Conservation (phyloP, 2,329 filamentous ascomycete genomes). For the Chaetomiaceae sp. region DNA sequence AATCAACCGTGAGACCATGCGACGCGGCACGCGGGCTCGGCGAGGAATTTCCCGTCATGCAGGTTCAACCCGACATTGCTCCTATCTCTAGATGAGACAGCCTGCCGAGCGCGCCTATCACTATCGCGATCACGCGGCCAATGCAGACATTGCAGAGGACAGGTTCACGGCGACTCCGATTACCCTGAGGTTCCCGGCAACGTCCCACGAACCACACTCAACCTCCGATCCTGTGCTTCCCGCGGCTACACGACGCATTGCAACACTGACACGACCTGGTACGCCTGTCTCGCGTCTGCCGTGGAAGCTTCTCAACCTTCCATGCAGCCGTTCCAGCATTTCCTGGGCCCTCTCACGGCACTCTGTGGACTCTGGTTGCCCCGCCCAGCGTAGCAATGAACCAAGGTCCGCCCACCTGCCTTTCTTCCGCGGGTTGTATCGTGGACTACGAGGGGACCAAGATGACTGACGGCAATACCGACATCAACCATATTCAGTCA, state of each 20-base stretch:
- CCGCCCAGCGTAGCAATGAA: constrained; percentile 1
- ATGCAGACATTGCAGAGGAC: background rate
- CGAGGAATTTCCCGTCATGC: background rate
- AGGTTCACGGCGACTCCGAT: constrained; percentile 16
- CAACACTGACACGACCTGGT: background rate
- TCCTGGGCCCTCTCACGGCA: background rate
- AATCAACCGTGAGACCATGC: background rate
- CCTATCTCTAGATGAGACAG: constrained; percentile 1
- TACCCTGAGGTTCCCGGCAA: background rate
- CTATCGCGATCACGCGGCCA: background rate
- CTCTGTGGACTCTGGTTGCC: background rate
- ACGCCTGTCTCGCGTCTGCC: background rate
- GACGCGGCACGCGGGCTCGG: background rate
- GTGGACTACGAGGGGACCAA: too few species aligned
- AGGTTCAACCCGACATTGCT: background rate
- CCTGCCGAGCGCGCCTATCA: background rate
- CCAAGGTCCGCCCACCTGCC: background rate
- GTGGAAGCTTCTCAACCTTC: background rate
- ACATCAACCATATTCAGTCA: background rate
- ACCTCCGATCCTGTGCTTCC: background rate
- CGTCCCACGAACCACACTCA: background rate
- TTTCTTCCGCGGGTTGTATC: constrained; percentile 3
- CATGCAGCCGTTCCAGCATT: background rate
- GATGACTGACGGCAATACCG: background rate
- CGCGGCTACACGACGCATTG: background rate